Evolutionary conservation across 202 grass and related monocot species (phyloP).

Genomic region (Schoenoplectus tabernaemontani): DNA sequence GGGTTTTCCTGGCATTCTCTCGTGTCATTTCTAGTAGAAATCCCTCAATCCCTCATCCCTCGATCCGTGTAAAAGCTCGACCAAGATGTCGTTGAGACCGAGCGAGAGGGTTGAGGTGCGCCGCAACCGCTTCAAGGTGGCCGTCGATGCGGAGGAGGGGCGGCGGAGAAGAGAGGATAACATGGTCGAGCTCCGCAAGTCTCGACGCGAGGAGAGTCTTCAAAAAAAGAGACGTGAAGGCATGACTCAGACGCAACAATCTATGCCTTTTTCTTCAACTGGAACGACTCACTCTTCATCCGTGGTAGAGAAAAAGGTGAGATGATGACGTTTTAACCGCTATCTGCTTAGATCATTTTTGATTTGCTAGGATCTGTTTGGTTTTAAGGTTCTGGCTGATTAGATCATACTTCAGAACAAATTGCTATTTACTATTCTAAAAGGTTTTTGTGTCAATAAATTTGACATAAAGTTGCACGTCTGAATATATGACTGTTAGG

Average conservation of each 20-base stretch:
- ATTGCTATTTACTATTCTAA: not conserved
- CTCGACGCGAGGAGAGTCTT: constrained; percentile 83
- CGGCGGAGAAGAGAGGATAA: constrained; percentile 87
- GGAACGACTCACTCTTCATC: constrained; percentile 19
- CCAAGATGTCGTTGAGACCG: constrained; percentile 70
- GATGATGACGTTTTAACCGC: not conserved
- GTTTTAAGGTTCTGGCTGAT: constrained; percentile 15
- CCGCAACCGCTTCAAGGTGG: constrained; percentile 85
- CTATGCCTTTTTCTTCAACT: constrained; percentile 22
- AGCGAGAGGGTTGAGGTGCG: constrained; percentile 66
- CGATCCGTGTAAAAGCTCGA: not conserved
- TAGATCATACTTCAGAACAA: not conserved
- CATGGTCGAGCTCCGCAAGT: constrained; percentile 96
- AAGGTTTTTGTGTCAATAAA: not conserved
- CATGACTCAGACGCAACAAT: constrained; percentile 44
- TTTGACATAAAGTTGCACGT: not conserved
- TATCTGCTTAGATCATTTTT: not conserved
- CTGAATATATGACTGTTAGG: not conserved
- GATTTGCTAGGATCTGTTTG: constrained; percentile 7
- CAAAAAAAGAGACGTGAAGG: constrained; percentile 92
- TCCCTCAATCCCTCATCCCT: constrained; percentile 11
- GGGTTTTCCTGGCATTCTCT: constrained; percentile 1
- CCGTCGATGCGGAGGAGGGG: constrained; percentile 89
- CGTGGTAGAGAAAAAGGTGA: constrained; percentile 77
- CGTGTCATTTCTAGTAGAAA: constrained; percentile 23